These are phyloP conservation scores for Trichoderma lentiforme DNA, from an alignment of 2,329 filamentous ascomycete species.

Conservation along the genomic window DNA sequence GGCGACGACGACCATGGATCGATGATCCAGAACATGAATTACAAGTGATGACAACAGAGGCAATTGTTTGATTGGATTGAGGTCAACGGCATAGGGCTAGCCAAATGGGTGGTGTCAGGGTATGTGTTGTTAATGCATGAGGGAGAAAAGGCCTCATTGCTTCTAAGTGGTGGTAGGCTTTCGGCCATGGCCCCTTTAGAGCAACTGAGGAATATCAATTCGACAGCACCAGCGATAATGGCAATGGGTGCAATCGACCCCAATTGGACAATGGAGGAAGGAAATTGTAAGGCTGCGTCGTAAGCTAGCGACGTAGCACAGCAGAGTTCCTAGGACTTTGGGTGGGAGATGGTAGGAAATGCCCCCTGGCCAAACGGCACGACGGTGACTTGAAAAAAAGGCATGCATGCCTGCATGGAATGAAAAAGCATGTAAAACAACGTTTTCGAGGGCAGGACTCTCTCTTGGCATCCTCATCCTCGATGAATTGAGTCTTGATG, in stretches of 20 bases:
- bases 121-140: background rate
- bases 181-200: background rate
- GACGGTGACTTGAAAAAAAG: background rate
- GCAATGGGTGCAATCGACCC: too few relatives aligned
- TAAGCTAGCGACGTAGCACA: background rate
- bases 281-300: background rate
- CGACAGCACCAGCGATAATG: background rate
- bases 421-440: background rate
- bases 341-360: background rate
- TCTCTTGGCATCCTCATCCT: background rate
- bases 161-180: background rate
- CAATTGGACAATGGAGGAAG: background rate
- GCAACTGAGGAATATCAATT: background rate
- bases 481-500: background rate
- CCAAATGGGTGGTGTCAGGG: background rate
- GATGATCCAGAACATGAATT: background rate
- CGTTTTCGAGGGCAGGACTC: background rate
- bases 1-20: too few relatives aligned
- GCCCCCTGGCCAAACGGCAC: background rate
- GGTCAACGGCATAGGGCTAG: background rate
- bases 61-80: background rate
- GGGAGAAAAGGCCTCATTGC: background rate
- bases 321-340: conserved; percentile 2
- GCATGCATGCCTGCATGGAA: background rate
- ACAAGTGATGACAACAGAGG: background rate